Percentiles rank a stretch among this genome's conserved stretches.
phyloP scores from a whole-genome alignment of 208 protist genomes.

The Porcisia hertigi region DNA sequence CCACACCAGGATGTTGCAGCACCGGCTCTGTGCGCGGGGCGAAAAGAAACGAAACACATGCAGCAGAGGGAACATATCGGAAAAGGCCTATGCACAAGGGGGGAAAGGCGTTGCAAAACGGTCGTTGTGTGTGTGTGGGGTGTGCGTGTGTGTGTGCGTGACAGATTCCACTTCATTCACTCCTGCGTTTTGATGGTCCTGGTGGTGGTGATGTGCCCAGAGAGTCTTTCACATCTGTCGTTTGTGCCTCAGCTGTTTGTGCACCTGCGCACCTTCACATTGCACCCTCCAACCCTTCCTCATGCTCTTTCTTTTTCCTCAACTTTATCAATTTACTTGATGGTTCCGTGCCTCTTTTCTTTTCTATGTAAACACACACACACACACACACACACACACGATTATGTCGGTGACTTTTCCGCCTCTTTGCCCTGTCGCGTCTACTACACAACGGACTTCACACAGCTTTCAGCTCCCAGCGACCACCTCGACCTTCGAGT shows the following conservation, averaged over 20 bases:
- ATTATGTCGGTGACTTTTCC: neutral
- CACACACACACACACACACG: neutral
- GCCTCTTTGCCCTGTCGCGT: too few relatives aligned
- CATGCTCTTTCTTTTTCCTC: neutral
- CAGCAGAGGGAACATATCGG: neutral
- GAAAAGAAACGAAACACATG: neutral
- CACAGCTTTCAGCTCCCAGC: conserved; percentile 38
- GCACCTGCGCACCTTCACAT: neutral
- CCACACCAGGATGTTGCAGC: neutral
- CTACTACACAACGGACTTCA: neutral
- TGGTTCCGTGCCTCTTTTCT: neutral
- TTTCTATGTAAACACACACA: neutral
- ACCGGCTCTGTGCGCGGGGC: neutral
- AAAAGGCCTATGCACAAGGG: neutral
- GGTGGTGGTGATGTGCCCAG: neutral
- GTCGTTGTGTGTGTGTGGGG: too few relatives aligned
- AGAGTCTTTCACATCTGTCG: neutral
- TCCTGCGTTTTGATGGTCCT: neutral
- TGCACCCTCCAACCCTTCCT: neutral
- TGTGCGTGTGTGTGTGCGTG: too few relatives aligned
- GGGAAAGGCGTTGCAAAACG: too few relatives aligned
- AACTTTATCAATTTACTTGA: neutral
- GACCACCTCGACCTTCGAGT: conserved; percentile 84
- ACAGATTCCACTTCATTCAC: neutral
- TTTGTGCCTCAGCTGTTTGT: neutral